Percentiles rank a stretch among this genome's conserved stretches.
Evolutionary conservation across 176 grass and related monocot genomes (phyloP).

Genomic region (Stipa capillata): DNA sequence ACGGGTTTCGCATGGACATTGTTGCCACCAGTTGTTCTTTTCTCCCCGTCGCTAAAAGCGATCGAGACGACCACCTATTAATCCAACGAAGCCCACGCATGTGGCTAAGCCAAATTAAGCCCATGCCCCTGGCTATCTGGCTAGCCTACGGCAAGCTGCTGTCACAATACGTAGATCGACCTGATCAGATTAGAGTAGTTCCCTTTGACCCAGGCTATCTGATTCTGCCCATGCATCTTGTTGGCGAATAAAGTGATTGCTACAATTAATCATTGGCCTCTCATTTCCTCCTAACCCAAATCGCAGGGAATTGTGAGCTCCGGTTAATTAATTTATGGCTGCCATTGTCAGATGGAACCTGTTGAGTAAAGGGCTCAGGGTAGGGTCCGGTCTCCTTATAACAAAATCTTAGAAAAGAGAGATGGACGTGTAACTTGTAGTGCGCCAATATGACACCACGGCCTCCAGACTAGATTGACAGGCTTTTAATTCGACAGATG

Average conservation of each 20-base stretch:
- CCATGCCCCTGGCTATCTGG: neutral
- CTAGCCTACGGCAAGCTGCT: neutral
- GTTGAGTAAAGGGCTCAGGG: neutral
- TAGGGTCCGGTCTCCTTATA: neutral
- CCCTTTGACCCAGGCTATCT: slow-evolving; percentile 41
- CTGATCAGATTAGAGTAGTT: neutral
- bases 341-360: neutral
- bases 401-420: neutral
- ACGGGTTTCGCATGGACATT: slow-evolving; percentile 29
- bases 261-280: slow-evolving; percentile 18
- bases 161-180: neutral
- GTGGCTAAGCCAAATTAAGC: no score
- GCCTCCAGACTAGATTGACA: neutral
- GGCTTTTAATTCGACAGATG: neutral
- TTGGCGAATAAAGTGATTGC: slow-evolving; percentile 23
- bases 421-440: neutral
- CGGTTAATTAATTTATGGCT: neutral
- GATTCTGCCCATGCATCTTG: neutral
- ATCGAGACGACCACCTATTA: neutral
- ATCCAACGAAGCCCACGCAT: neutral
- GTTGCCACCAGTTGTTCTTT: slow-evolving; percentile 22
- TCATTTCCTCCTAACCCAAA: neutral
- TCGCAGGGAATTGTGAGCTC: neutral
- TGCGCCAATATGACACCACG: neutral
- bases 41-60: slow-evolving; percentile 19